A percentile compares a stretch with the other conserved stretches of the same genome.
Conservation (phyloP, 805 yeast species). For the Spathaspora sp. region DNA sequence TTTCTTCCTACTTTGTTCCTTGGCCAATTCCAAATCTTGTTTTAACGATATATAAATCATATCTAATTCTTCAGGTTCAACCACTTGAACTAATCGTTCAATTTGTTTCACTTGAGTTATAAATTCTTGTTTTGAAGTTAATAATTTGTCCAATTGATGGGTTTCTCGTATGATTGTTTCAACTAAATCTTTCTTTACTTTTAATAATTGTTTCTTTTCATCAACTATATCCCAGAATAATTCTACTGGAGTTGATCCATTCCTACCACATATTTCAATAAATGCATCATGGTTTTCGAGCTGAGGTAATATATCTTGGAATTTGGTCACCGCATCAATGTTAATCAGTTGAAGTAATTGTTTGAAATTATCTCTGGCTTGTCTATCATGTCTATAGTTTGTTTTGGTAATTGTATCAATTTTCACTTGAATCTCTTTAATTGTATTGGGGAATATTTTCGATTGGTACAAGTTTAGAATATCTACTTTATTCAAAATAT, state of each 20-base stretch:
- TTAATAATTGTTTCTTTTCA: slow-evolving; percentile 51
- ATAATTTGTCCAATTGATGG: slow-evolving; percentile 4
- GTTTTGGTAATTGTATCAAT: slow-evolving; percentile 22
- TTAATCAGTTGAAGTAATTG: slow-evolving; percentile 43
- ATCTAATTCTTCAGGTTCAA: slow-evolving; percentile 20
- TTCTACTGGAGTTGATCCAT: slow-evolving; percentile 76
- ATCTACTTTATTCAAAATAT: slow-evolving; percentile 53
- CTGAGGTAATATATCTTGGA: slow-evolving; percentile 51
- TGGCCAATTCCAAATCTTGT: slow-evolving; percentile 16
- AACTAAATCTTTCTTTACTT: slow-evolving; percentile 57
- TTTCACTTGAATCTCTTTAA: slow-evolving; percentile 17
- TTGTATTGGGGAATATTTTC: slow-evolving; percentile 26
- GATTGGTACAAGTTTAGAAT: slow-evolving; percentile 49
- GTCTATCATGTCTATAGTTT: slow-evolving; percentile 57
- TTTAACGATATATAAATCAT: slow-evolving; percentile 25
- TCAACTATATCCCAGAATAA: slow-evolving; percentile 72
- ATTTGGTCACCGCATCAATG: slow-evolving; percentile 47
- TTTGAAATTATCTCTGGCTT: slow-evolving; percentile 61
- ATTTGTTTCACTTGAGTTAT: slow-evolving; percentile 2
- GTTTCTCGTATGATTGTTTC: slow-evolving; percentile 44
- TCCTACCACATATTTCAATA: slow-evolving; percentile 61
- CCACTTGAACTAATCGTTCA: slow-evolving; percentile 20
- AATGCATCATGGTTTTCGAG: slow-evolving; percentile 58
- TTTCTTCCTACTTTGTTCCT: slow-evolving; percentile 9
- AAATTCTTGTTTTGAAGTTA: slow-evolving; percentile 15